Conservation (phyloP, 1,139 yeast genomes). For the Lodderomyces beijingensis region DNA sequence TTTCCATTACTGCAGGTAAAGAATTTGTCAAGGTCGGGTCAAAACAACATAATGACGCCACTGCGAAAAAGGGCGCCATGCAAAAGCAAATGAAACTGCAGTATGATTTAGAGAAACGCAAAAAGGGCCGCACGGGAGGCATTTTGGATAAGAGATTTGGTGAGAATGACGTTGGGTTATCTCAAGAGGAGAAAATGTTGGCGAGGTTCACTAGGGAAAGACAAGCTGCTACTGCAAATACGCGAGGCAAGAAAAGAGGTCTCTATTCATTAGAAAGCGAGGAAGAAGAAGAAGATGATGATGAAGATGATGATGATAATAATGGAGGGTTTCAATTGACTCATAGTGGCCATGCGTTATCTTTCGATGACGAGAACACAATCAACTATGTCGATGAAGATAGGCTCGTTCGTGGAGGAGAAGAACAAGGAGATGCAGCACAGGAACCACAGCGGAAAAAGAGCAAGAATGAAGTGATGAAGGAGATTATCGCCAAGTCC, state of each 20-base stretch:
- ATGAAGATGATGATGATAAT: constrained; percentile 36
- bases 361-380: constrained; percentile 43
- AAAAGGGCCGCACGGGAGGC: constrained; percentile 72
- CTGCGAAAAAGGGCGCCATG: constrained; percentile 62
- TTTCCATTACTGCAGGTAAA: constrained; percentile 50
- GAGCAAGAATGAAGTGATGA: constrained; percentile 93
- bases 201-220: constrained; percentile 90
- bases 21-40: constrained; percentile 57
- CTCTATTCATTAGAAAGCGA: constrained; percentile 66
- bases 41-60: constrained; percentile 35
- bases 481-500: constrained; percentile 92
- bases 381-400: constrained; percentile 35
- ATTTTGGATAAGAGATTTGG: constrained; percentile 88
- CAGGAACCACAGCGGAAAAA: constrained; percentile 59
- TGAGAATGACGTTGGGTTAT: constrained; percentile 66
- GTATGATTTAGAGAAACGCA: constrained; percentile 57
- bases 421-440: constrained; percentile 25
- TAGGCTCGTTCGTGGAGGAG: constrained; percentile 13
- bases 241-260: constrained; percentile 40
- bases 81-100: constrained; percentile 70
- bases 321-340: constrained; percentile 53
- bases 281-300: constrained; percentile 50
- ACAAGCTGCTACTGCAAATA: constrained; percentile 46
- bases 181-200: constrained; percentile 89
- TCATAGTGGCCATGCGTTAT: constrained; percentile 71